These are phyloP conservation scores for Daedaleopsis nitida DNA, from an alignment of 768 basidiomycete species.

Conservation along the genomic window DNA sequence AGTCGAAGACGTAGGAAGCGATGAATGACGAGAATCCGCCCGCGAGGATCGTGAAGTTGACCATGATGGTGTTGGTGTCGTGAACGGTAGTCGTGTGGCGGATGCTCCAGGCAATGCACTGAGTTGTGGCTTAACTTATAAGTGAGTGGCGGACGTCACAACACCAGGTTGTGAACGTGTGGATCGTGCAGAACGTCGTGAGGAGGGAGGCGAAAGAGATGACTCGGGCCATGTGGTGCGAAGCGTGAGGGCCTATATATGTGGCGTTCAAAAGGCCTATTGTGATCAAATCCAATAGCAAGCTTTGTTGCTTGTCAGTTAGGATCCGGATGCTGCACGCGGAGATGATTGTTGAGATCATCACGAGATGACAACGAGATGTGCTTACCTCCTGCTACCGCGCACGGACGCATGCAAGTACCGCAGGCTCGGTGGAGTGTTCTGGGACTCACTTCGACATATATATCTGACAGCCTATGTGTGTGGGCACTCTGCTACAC, in stretches of 20 bases:
- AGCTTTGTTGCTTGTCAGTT: neutral
- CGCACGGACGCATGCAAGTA: too few species aligned
- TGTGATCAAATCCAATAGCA: neutral
- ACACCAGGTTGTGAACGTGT: constrained; percentile 16
- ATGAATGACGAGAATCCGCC: constrained; percentile 64
- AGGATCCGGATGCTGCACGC: neutral
- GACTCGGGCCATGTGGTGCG: neutral
- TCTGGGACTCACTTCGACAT: too few species aligned
- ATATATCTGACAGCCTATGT: too few species aligned
- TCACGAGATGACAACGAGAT: too few species aligned
- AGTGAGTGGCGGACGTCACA: constrained; percentile 1
- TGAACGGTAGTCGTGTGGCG: neutral
- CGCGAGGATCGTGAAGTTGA: constrained; percentile 67
- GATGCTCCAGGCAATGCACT: neutral
- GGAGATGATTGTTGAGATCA: neutral
- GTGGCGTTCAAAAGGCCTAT: neutral
- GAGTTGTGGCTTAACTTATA: neutral
- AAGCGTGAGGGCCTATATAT: constrained; percentile 2
- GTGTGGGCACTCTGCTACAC: too few species aligned
- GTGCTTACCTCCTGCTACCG: too few species aligned
- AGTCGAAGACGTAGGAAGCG: constrained; percentile 63
- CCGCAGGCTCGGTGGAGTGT: too few species aligned
- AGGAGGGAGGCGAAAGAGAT: neutral
- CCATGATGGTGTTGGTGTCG: constrained; percentile 42
- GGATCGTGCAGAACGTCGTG: constrained; percentile 1